phyloP scores from a whole-genome alignment of 345 rosid species.

The Euphorbia tirucalli region DNA sequence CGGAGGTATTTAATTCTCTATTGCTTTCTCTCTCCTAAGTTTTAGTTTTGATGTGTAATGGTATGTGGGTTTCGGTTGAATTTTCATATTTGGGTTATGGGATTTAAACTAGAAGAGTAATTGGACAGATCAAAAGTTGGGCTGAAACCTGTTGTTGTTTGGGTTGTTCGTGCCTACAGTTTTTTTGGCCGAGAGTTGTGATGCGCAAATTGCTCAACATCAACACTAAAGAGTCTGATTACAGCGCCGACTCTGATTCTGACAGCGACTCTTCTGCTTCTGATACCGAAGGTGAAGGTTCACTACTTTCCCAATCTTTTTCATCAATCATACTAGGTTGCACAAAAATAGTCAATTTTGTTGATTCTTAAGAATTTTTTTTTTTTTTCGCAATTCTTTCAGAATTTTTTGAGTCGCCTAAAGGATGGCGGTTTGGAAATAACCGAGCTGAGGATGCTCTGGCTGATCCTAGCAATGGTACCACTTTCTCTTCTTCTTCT shows the following conservation, averaged over 20 bases:
- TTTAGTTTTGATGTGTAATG: neutral
- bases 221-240: conserved; percentile 58
- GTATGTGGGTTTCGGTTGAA: conserved; percentile 11
- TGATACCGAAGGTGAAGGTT: conserved; percentile 57
- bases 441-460: conserved; percentile 32
- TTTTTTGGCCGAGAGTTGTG: conserved; percentile 74
- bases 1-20: too few species aligned
- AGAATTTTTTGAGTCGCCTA: conserved; percentile 22
- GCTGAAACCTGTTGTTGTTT: conserved; percentile 70
- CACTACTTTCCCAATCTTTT: neutral
- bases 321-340: too few species aligned
- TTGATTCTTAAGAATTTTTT: too few species aligned
- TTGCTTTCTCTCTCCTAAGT: neutral
- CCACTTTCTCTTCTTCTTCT: neutral
- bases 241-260: conserved; percentile 70
- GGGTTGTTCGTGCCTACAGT: conserved; percentile 77
- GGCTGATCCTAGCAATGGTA: conserved; percentile 39
- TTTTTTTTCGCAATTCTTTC: neutral
- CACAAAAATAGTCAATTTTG: neutral
- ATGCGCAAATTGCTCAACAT: conserved; percentile 86
- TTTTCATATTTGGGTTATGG: conserved; percentile 1
- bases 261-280: conserved; percentile 32
- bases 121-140: conserved; percentile 62
- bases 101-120: conserved; percentile 18
- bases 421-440: conserved; percentile 30